Conservation (phyloP, 305 asterid species). For the Euphrasia arctica region DNA sequence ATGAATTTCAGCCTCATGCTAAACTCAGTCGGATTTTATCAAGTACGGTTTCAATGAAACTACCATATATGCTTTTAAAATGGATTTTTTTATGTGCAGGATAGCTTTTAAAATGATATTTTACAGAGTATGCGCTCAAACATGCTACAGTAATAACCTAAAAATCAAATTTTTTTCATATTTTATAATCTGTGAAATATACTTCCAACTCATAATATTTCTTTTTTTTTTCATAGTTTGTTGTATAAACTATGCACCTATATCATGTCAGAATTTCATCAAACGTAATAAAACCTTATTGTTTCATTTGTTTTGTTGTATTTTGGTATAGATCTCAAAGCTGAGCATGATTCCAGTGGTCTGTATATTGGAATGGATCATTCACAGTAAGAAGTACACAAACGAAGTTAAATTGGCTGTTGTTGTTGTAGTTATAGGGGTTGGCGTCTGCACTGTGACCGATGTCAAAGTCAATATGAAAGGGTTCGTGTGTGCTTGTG, state of each 20-base stretch:
- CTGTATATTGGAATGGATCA: constrained; percentile 88
- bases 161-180: neutral
- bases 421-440: constrained; percentile 89
- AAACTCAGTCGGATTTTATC: constrained; percentile 93
- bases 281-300: neutral
- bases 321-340: constrained; percentile 71
- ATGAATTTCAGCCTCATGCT: constrained; percentile 97
- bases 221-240: neutral
- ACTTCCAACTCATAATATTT: no score
- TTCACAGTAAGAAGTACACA: constrained; percentile 74
- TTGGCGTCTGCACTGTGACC: constrained; percentile 96
- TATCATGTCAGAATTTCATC: neutral
- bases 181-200: no score
- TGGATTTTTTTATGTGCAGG: neutral
- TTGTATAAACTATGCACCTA: no score
- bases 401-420: constrained; percentile 81
- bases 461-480: constrained; percentile 82
- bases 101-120: neutral
- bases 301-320: neutral
- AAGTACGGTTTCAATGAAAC: constrained; percentile 44
- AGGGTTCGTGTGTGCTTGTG: constrained; percentile 84
- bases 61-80: constrained; percentile 14
- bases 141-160: constrained; percentile 9
- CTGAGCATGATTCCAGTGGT: constrained; percentile 98
- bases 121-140: constrained; percentile 11